Evolutionary conservation across 768 basidiomycete genomes (phyloP).

Genomic region (Calocybe cyanea): DNA sequence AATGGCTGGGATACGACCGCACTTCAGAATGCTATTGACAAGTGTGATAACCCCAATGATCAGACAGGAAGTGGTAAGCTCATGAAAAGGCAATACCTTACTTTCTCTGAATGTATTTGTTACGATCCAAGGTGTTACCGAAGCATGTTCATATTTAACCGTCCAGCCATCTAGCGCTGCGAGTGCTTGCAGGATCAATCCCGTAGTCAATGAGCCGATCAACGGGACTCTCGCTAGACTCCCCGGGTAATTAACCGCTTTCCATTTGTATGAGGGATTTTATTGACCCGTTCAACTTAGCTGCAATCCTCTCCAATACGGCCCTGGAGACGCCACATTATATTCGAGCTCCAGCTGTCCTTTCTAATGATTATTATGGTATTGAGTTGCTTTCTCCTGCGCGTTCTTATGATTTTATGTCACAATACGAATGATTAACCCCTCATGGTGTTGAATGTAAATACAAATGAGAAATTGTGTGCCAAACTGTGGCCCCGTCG

Average conservation of each 20-base stretch:
- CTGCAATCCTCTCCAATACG: conserved; percentile 37
- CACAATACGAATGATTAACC: no score
- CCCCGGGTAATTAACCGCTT: conserved; percentile 23
- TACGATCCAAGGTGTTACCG: conserved; percentile 26
- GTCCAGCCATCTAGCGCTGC: conserved; percentile 24
- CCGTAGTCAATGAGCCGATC: conserved; percentile 26
- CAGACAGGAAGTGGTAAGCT: conserved; percentile 24
- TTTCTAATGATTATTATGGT: conserved; percentile 2
- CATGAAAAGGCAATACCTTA: background rate
- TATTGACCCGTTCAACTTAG: conserved; percentile 15
- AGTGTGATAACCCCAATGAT: conserved; percentile 37
- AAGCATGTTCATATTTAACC: conserved; percentile 36
- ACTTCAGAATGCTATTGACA: conserved; percentile 43
- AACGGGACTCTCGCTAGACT: conserved; percentile 21
- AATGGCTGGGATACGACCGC: conserved; percentile 48
- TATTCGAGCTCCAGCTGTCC: conserved; percentile 27
- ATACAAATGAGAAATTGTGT: no score
- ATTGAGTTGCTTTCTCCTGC: no score
- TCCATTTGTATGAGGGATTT: background rate
- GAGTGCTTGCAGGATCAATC: conserved; percentile 26
- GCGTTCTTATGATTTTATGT: no score
- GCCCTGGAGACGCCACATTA: conserved; percentile 34
- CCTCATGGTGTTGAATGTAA: no score
- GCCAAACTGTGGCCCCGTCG: no score
- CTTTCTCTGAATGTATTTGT: background rate